Evolutionary conservation across 2,329 filamentous ascomycete species (phyloP), one percentile per base, ranked within the genome.

Genomic region (Monosporascus cannonballus): DNA sequence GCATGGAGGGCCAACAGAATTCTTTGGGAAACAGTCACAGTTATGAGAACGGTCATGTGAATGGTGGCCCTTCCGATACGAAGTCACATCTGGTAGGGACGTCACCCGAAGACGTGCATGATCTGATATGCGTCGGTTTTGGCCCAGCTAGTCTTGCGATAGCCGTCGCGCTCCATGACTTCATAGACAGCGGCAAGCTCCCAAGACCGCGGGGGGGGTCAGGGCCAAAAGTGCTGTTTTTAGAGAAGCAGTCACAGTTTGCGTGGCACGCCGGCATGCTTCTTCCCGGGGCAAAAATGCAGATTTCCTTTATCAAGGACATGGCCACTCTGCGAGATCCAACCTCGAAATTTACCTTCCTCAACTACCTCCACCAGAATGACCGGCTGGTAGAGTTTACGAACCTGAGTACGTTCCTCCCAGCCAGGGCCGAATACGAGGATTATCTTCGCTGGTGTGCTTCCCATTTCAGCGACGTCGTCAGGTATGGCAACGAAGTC

Each of bases 271-370:
- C 90, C 0, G 93, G 93, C 54, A 97, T 97, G 93, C 83, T 96
- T 54, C 81, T 97, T 3, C 90, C 91, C 0, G 92, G 91, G 5
- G 89, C 92, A 50, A 91, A 88, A 73, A 97, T 97, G 93, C 93
- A 97, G 69, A 97, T 97, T 62, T 95, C 90, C 9, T 97, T 96
- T 75, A 81, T 97, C 74, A 97, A 97, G 74, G 93, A 97, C 67
- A 82, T 97, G 69, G 93, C 93, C 3, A 94, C 90, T 3, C 78
- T 96, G 60, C 82, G 93, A 53, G 86, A 97, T 67, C 93, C 93
- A 7, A 83, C 87, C 58, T 96, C 89, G 59, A 81, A 91, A 64
- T 97, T 97, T 71, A 97, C 93, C 15, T 97, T 96, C 73, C 76
- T 96, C 66, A 96, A 96, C 73, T 97, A 97, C 69, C 81, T 97